Evolutionary conservation across 2,329 filamentous ascomycete species (phyloP).

Genomic region (Aspergillus versicolor): DNA sequence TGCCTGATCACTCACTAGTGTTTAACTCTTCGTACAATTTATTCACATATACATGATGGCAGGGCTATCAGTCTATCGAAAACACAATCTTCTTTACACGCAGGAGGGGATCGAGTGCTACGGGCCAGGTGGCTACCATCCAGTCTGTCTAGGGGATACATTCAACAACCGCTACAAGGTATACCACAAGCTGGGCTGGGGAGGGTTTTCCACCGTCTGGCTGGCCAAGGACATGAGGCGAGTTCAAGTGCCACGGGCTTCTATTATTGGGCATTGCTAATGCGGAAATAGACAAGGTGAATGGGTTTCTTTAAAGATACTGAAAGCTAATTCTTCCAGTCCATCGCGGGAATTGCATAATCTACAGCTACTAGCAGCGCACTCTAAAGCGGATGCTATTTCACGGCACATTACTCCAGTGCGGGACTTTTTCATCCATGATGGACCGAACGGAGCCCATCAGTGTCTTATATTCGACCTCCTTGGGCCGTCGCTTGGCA

Average conservation of each 20-base stretch:
- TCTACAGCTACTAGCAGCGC: not conserved
- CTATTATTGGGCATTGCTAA: not conserved
- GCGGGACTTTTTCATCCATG: not conserved
- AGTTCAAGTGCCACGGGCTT: not conserved
- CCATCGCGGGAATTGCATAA: not conserved
- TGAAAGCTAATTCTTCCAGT: not conserved
- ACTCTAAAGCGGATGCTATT: not conserved
- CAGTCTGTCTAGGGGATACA: not conserved
- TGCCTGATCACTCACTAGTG: no score
- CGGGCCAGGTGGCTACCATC: slow-evolving; percentile 5
- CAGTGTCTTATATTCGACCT: slow-evolving; percentile 24
- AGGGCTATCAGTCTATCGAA: not conserved
- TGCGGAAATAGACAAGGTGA: not conserved
- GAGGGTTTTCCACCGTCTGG: slow-evolving; percentile 4
- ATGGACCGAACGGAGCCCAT: slow-evolving; percentile 1
- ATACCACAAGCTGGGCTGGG: slow-evolving; percentile 6
- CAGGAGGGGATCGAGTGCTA: not conserved
- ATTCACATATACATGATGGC: not conserved
- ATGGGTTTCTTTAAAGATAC: slow-evolving; percentile 3
- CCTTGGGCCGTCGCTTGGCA: slow-evolving; percentile 24
- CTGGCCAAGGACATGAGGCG: not conserved
- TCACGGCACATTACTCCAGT: not conserved
- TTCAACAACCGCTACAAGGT: slow-evolving; percentile 5
- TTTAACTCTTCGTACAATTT: no score
- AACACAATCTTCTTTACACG: not conserved